Conservation (phyloP, 2,329 filamentous ascomycete species). For the Chaetothyriales sp. region DNA sequence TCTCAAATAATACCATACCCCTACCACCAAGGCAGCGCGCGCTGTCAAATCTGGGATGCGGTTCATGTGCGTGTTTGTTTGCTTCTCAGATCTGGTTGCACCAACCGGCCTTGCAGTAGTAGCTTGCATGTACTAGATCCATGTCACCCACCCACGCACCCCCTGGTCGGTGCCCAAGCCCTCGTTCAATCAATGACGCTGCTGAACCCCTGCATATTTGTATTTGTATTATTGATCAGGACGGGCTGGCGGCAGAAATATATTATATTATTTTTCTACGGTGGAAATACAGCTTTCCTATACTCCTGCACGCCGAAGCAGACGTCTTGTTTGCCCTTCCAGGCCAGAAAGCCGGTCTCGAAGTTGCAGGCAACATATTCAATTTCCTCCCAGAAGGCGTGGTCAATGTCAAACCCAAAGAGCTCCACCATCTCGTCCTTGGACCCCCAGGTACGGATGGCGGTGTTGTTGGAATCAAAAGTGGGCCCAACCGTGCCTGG, state of each 20-base stretch:
- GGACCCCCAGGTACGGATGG: constrained; percentile 20
- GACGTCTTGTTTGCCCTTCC: constrained; percentile 21
- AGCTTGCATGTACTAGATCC: too few relatives aligned
- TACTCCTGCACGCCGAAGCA: constrained; percentile 23
- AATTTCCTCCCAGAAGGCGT: constrained; percentile 26
- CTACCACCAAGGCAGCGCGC: too few relatives aligned
- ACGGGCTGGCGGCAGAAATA: neutral
- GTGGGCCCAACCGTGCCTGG: constrained; percentile 8
- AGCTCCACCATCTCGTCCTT: constrained; percentile 19
- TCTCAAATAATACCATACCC: too few relatives aligned
- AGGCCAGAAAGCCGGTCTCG: constrained; percentile 22
- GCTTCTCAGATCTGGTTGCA: too few relatives aligned
- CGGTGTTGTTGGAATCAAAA: constrained; percentile 21
- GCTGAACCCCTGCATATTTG: too few relatives aligned
- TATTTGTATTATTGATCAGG: too few relatives aligned
- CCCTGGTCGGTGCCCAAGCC: too few relatives aligned
- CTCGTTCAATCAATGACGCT: too few relatives aligned
- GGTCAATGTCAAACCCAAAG: constrained; percentile 25
- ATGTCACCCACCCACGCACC: too few relatives aligned
- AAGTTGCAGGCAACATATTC: constrained; percentile 25
- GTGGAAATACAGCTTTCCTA: constrained; percentile 23
- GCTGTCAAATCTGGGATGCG: too few relatives aligned
- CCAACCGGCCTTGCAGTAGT: too few relatives aligned
- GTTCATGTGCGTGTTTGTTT: too few relatives aligned
- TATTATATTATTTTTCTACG: neutral